Evolutionary conservation across 2,329 filamentous ascomycete genomes (phyloP), one percentile per base, ranked within the genome.

Genomic region (Dryadomyces sulphureus): DNA sequence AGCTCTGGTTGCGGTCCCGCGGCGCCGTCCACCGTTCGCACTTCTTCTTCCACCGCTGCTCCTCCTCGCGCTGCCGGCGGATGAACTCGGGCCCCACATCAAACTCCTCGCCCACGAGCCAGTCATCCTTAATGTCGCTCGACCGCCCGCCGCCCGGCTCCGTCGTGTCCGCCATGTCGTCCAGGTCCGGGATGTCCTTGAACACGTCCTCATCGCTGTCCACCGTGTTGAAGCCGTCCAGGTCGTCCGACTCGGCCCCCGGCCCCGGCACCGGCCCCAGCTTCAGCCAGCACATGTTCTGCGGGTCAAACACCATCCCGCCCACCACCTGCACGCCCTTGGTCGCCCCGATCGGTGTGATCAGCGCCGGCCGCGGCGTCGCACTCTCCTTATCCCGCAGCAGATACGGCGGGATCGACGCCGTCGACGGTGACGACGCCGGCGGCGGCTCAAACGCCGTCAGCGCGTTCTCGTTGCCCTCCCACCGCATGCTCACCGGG

Each of bases 251-350:
- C 17, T 75, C 69, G 2, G 68, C 66, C 48, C 65, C 68, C 38
- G 62, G 56, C 2, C n/a, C 14, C 7, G 22, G n/a, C 25, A 70
- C 60, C 17, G 67, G 62, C 41, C 72, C 68, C 50, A 92, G 69
- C 62, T 94, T 95, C 47, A 96, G 73, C 92, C 92, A 98, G 61
- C 88, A 93, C 90, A 98, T 96, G 55, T 86, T 86, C 51, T 87
- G 81, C 4, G 92, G 92, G 59, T 98, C 92, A 60, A 96, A 98
- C 9, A 96, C 84, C 92, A 98, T 98, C 54, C 88, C 87, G n/a
- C 88, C 85, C 48, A 95, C 88, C 32, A 95, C 84, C 63, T 95
- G 89, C 14, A 94, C 83, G 50, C 87, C 89, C 57, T 90, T 85
- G 50, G 81, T 80, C 5, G 80, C 74, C 46, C 83, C 84, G 53